Evolutionary conservation across 305 asterid species (phyloP), one percentile per base, ranked within the genome.

Genomic region (Fraxinus dipetala): DNA sequence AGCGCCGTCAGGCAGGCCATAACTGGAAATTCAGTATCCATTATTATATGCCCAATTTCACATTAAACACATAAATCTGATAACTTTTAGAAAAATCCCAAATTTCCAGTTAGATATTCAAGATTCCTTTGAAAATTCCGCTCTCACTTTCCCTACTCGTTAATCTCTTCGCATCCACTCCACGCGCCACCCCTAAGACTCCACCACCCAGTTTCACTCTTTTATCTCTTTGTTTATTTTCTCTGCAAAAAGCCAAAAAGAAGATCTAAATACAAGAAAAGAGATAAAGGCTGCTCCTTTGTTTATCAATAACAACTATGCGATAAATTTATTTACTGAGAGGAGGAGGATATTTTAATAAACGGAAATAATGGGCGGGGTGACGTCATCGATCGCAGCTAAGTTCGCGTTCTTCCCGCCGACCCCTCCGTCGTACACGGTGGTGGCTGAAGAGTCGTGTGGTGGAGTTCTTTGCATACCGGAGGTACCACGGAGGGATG

Each of bases 401-500:
- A 96, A 96, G 90, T 94, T 96, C 84, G 99, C 99, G 35, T 96
- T 96, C 82, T 96, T 94, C 83, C 99, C 98, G 75, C 99, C 99
- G 14, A 92, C 24, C 74, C 99, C 99, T 14, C 98, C 99, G 75
- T 96, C 99, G 31, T 95, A 94, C 86, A 90, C 98, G 82, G 93
- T 94, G 85, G 95, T 87, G 38, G 85, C 87, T 5, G 94, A 87
- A 85, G 94, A 90, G 61, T 77, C 89, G 72, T 85, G 90, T 59
- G 93, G 85, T n/a, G 97, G 92, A 2, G 87, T 86, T 26, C 88
- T 92, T 10, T 83, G 86, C 85, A 91, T 96, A 76, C 98, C 99
- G 87, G 98, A 94, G 90, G 90, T 93, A 9, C 95, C 96, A 22
- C 82, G 85, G 77, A 90, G 98, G 81, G 98, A 92, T 2, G 97